Evolutionary conservation across 2,329 filamentous ascomycete genomes (phyloP).

Genomic region (Exophiala calicioides): DNA sequence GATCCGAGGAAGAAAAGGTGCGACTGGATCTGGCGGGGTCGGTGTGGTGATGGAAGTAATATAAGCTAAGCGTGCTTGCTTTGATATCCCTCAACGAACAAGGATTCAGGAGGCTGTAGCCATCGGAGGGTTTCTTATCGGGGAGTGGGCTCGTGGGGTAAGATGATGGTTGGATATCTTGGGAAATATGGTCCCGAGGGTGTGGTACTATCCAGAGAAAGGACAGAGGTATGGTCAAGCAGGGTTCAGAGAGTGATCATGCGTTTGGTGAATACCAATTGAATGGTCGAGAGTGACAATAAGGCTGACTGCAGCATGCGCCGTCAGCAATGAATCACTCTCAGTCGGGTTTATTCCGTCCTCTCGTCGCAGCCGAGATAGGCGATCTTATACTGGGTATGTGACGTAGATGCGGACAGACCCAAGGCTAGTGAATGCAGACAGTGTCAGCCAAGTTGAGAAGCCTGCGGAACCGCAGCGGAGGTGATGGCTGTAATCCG

Average conservation of each 20-base stretch:
- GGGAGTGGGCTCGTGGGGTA: constrained; percentile 7
- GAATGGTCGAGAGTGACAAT: constrained; percentile 1
- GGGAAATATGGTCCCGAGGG: constrained; percentile 12
- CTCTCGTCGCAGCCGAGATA: constrained; percentile 6
- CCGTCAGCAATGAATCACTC: constrained; percentile 20
- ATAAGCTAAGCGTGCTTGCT: constrained; percentile 11
- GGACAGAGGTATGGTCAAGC: not conserved
- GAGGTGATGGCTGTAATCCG: not conserved
- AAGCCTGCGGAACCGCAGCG: no score
- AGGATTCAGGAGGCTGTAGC: constrained; percentile 17
- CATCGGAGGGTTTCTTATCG: constrained; percentile 14
- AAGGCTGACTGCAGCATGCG: constrained; percentile 26
- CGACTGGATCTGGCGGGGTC: not conserved
- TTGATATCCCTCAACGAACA: constrained; percentile 12
- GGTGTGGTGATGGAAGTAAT: constrained; percentile 1
- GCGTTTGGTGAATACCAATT: constrained; percentile 2
- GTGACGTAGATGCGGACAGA: constrained; percentile 4
- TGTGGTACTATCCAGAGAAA: constrained; percentile 4
- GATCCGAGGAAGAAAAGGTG: constrained; percentile 10
- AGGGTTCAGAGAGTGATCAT: constrained; percentile 10
- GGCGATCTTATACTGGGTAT: constrained; percentile 4
- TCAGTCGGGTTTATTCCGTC: constrained; percentile 21
- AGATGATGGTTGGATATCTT: constrained; percentile 13
- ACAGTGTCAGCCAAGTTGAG: no score
- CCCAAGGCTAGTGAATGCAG: no score